A percentile compares a stretch with the other conserved stretches of the same genome.
phyloP scores from a whole-genome alignment of 2,329 filamentous ascomycete genomes.

The Dothideomycetidae sp. region DNA sequence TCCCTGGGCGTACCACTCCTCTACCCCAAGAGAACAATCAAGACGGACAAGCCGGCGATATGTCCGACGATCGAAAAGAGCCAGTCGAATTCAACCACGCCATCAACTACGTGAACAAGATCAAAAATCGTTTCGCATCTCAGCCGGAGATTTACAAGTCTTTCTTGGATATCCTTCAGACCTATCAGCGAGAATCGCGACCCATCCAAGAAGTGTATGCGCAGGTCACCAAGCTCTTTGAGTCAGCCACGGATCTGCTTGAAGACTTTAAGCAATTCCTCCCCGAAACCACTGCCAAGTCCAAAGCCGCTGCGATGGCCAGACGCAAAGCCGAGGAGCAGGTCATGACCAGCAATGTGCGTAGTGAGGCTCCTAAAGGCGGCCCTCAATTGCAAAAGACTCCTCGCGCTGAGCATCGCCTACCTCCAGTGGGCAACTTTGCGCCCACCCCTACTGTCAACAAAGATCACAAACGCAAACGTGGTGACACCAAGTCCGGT shows the following conservation, averaged over 20 bases:
- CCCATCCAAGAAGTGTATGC: slow-evolving; percentile 97
- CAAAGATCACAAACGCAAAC: slow-evolving; percentile 59
- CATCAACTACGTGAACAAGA: slow-evolving; percentile 99
- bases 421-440: slow-evolving; percentile 92
- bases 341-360: slow-evolving; percentile 49
- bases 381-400: slow-evolving; percentile 33
- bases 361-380: slow-evolving; percentile 34
- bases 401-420: slow-evolving; percentile 34
- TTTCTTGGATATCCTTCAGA: slow-evolving; percentile 94
- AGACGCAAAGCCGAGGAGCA: slow-evolving; percentile 50
- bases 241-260: slow-evolving; percentile 79
- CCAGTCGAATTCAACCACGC: slow-evolving; percentile 98
- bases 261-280: slow-evolving; percentile 99
- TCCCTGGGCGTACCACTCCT: slow-evolving; percentile 32
- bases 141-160: slow-evolving; percentile 99
- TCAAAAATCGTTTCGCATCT: slow-evolving; percentile 97
- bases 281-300: slow-evolving; percentile 70
- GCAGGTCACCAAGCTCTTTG: slow-evolving; percentile 89
- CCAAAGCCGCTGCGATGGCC: slow-evolving; percentile 40
- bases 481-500: slow-evolving; percentile 9
- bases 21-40: slow-evolving; percentile 41
- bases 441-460: slow-evolving; percentile 68
- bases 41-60: slow-evolving; percentile 40
- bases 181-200: slow-evolving; percentile 94
- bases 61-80: slow-evolving; percentile 49